Conservation (phyloP, 1,284 basidiomycete genomes). For the Malassezia japonica region DNA sequence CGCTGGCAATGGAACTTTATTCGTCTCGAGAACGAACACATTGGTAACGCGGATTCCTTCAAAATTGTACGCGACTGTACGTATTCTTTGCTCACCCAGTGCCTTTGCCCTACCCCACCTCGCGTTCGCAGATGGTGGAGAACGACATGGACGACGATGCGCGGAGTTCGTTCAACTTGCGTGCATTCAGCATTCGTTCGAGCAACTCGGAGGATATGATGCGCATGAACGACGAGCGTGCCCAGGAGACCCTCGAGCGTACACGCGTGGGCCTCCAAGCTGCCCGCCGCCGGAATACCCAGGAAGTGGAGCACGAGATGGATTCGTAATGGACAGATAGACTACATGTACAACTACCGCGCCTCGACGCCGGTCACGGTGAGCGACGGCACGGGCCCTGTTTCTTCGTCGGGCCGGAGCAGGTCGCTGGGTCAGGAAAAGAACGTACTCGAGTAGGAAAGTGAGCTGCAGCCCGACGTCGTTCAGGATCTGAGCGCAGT, state of each 20-base stretch:
- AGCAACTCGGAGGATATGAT: neutral
- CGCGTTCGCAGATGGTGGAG: neutral
- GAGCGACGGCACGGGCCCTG: too few species aligned
- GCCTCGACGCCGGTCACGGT: too few species aligned
- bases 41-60: slow-evolving; percentile 49
- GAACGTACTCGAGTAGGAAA: slow-evolving; percentile 21
- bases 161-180: neutral
- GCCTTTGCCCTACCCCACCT: slow-evolving; percentile 27
- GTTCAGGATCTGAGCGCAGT: slow-evolving; percentile 28
- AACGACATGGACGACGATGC: slow-evolving; percentile 5
- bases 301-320: too few species aligned
- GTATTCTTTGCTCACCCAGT: slow-evolving; percentile 5
- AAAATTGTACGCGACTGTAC: slow-evolving; percentile 30
- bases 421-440: slow-evolving; percentile 2
- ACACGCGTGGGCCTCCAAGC: neutral
- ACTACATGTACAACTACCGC: too few species aligned
- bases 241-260: slow-evolving; percentile 2
- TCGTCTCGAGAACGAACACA: slow-evolving; percentile 71
- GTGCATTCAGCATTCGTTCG: neutral
- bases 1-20: slow-evolving; percentile 85
- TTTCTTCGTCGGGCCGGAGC: neutral
- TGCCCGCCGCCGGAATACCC: neutral
- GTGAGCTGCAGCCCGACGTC: slow-evolving; percentile 32
- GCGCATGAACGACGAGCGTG: neutral
- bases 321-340: too few species aligned